These are phyloP conservation scores for Sambucus nigra DNA, from an alignment of 129 eudicot species.

Conservation along the genomic window DNA sequence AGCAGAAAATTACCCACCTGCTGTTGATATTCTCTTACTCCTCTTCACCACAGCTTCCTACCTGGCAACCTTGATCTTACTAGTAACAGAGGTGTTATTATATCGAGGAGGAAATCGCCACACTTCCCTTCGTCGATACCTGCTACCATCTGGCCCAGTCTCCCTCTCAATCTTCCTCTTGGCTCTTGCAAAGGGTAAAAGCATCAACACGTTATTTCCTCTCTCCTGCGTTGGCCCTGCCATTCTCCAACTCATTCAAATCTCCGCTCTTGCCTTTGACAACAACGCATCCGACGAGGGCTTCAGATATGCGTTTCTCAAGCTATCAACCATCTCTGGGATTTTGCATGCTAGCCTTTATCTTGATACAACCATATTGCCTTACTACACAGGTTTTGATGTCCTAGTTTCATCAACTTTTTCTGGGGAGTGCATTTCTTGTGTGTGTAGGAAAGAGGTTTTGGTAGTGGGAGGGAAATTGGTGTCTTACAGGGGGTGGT, in stretches of 20 bases:
- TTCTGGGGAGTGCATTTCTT: slow-evolving; percentile 18
- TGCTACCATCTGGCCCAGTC: slow-evolving; percentile 19
- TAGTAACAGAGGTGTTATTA: background rate
- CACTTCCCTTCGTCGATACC: slow-evolving; percentile 5
- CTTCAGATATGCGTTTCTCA: slow-evolving; percentile 10
- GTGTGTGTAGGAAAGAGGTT: slow-evolving; percentile 11
- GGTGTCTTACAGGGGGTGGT: slow-evolving; percentile 14
- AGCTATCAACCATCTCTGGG: slow-evolving; percentile 17
- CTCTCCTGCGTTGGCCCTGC: slow-evolving; percentile 8
- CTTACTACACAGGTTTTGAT: slow-evolving; percentile 21
- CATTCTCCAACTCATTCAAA: slow-evolving; percentile 13
- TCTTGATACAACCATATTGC: slow-evolving; percentile 14
- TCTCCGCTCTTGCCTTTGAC: slow-evolving; percentile 17
- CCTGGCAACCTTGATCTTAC: background rate
- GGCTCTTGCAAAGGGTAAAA: slow-evolving; percentile 18
- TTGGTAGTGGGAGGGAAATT: slow-evolving; percentile 14
- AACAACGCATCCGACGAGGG: background rate
- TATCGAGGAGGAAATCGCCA: background rate
- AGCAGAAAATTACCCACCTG: slow-evolving; percentile 8
- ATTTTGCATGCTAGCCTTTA: slow-evolving; percentile 12
- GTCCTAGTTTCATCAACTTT: slow-evolving; percentile 10
- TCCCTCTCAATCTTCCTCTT: slow-evolving; percentile 11
- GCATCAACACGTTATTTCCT: slow-evolving; percentile 14
- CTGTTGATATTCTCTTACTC: slow-evolving; percentile 3
- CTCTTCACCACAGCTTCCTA: slow-evolving; percentile 3